A percentile compares a stretch with the other conserved stretches of the same genome.
Conservation (phyloP, 768 basidiomycete genomes). For the Cyclocybe aegerita region DNA sequence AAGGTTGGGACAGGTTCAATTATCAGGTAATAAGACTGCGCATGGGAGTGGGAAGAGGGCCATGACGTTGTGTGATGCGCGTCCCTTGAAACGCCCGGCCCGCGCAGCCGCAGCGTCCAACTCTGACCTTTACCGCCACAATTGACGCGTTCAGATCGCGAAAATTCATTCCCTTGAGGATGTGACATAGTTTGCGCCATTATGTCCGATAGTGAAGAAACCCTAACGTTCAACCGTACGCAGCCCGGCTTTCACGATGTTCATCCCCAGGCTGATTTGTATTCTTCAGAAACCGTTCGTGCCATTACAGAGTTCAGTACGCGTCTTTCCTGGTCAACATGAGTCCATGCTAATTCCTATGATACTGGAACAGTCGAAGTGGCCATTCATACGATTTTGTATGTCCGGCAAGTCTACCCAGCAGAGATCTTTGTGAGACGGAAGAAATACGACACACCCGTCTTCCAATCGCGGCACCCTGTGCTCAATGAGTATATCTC, state of each 20-base stretch:
- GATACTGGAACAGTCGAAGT: conserved; percentile 71
- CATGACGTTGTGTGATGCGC: too few relatives aligned
- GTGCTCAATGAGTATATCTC: conserved; percentile 86
- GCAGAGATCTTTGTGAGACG: conserved; percentile 82
- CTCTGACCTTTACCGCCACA: neutral
- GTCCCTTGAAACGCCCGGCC: too few relatives aligned
- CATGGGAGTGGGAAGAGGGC: too few relatives aligned
- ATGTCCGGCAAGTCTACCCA: conserved; percentile 89
- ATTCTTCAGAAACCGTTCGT: conserved; percentile 52
- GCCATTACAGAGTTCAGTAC: conserved; percentile 74
- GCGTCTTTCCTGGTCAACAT: conserved; percentile 17
- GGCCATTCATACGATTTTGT: conserved; percentile 89
- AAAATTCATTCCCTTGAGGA: neutral
- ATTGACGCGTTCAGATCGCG: neutral
- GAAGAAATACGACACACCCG: conserved; percentile 88
- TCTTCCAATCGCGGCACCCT: conserved; percentile 93
- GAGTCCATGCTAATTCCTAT: neutral
- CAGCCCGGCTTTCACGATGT: neutral
- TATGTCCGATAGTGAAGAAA: conserved; percentile 23
- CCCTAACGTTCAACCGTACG: conserved; percentile 30
- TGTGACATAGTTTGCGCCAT: neutral
- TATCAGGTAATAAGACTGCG: too few relatives aligned
- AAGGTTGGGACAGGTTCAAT: too few relatives aligned
- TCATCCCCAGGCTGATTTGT: neutral
- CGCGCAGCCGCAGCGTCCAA: neutral